Evolutionary conservation across 345 rosid genomes (phyloP), one percentile per base, ranked within the genome.

Genomic region (Eucalyptus melliodora): DNA sequence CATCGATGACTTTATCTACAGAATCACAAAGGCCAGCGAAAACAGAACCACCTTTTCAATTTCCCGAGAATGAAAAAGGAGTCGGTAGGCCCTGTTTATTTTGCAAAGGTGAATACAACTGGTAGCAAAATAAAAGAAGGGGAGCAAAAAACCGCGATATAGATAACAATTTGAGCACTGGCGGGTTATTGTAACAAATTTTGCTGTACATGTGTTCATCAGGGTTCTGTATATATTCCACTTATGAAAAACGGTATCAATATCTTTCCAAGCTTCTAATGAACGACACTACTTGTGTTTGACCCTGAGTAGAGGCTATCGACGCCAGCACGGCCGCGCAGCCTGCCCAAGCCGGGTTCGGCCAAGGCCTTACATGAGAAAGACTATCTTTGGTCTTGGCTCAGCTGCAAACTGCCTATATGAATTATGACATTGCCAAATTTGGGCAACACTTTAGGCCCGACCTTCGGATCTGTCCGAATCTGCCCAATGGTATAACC

Each of bases 1-100:
- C 53, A 88, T 95, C 88, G 96, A 95, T 90, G 97, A 95, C n/a
- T 96, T 97, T 90, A 92, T 95, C 88, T 53, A 90, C 90, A 95
- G 91, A 90, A 95, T 93, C 90, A 92, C 93, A 91, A 87, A 90
- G 77, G 96, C 97, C 23, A 88, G 88, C 55, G 92, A 96, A 89
- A 94, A 90, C 37, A 93, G 95, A 94, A 91, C 92, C 82, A 81
- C 83, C 21, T 60, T 55, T 45, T 92, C 91, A 82, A 83, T 88
- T 72, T 31, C 24, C 83, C 30, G 5, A 21, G 47, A 77, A 2
- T 37, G 47, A 77, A 21, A 21, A 40, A 21, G 83, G 30, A 77
- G 15, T 40, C 2, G 1, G 30, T 7, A 42, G 27, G 30, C 82
- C 26, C 26, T 72, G 44, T 37, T 72, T 72, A 10, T 37, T 65